Conservation (phyloP, 495 filamentous ascomycete genomes). For the Xylaria venustula region DNA sequence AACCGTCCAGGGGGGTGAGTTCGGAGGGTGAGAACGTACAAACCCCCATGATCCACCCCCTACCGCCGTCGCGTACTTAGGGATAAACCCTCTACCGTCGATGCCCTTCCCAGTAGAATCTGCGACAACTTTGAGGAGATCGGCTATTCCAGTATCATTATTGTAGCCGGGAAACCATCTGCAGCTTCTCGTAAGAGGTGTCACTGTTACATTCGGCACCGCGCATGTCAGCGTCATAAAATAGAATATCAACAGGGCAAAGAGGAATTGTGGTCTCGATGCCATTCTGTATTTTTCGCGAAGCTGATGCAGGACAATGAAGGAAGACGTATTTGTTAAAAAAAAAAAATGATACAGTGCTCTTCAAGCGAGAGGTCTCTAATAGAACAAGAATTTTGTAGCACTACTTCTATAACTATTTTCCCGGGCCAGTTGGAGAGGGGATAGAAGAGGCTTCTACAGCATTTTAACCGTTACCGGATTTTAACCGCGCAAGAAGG, state of each 20-base stretch:
- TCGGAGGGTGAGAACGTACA: slow-evolving; percentile 11
- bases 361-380: neutral
- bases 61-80: slow-evolving; percentile 20
- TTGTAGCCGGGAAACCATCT: slow-evolving; percentile 17
- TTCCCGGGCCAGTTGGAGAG: neutral
- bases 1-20: neutral
- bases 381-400: neutral
- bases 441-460: neutral
- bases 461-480: neutral
- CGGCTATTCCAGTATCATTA: slow-evolving; percentile 15
- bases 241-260: neutral
- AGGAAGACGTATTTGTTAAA: too few relatives aligned
- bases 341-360: too few relatives aligned
- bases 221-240: neutral
- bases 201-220: slow-evolving; percentile 14
- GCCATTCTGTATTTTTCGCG: neutral
- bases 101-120: slow-evolving; percentile 15
- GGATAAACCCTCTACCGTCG: slow-evolving; percentile 19
- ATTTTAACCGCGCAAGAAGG: neutral
- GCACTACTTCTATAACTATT: neutral
- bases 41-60: slow-evolving; percentile 26
- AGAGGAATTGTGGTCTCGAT: neutral
- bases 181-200: slow-evolving; percentile 15
- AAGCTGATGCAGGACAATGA: neutral
- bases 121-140: slow-evolving; percentile 10